Conservation (phyloP, 1,139 yeast genomes). For the Geotrichum cucujoidarum region DNA sequence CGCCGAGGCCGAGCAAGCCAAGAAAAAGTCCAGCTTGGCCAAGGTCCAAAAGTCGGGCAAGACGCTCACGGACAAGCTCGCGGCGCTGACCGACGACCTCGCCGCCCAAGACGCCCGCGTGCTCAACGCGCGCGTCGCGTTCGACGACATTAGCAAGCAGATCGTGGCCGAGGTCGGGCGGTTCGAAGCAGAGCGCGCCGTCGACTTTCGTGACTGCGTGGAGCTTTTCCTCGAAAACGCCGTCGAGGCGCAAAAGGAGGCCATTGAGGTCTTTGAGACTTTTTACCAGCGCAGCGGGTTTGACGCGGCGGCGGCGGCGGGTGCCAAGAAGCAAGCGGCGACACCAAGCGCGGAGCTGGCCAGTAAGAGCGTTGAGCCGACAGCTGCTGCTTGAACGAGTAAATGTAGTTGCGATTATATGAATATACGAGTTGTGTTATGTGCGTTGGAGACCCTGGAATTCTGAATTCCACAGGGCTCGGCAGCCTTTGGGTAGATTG, state of each 20-base stretch:
- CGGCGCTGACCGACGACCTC: conserved; percentile 52
- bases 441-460: no score
- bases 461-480: no score
- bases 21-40: conserved; percentile 47
- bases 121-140: conserved; percentile 50
- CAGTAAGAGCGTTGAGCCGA: background rate
- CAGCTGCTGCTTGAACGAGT: background rate
- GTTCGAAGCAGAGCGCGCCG: conserved; percentile 72
- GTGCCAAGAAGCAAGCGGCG: background rate
- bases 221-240: conserved; percentile 89
- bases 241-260: conserved; percentile 89
- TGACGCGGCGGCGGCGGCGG: background rate
- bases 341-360: no score
- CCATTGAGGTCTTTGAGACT: conserved; percentile 93
- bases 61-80: conserved; percentile 60
- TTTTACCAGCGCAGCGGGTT: conserved; percentile 35
- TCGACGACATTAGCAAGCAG: conserved; percentile 55
- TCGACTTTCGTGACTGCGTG: conserved; percentile 83
- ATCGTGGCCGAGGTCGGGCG: conserved; percentile 63
- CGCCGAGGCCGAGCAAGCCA: conserved; percentile 47
- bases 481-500: no score
- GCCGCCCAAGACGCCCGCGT: conserved; percentile 56
- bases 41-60: conserved; percentile 52
- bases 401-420: no score
- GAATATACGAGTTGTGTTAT: no score